Evolutionary conservation across 176 grass and related monocot genomes (phyloP), one percentile per base, ranked within the genome.

Genomic region (Musa acuminata): DNA sequence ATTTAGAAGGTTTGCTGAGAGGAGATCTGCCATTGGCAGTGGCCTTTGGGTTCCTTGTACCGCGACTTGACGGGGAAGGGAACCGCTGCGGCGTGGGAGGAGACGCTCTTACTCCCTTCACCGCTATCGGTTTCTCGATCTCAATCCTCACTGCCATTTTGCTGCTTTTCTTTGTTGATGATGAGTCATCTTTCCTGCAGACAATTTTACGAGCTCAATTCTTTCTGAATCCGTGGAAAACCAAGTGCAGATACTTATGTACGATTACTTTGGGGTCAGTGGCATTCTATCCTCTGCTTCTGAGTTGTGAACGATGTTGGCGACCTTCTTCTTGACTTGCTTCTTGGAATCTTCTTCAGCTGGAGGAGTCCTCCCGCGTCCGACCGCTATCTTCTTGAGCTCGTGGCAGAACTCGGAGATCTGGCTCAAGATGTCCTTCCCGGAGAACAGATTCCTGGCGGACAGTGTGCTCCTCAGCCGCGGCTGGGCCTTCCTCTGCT

Each of bases 361-460:
- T 23, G 79, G 67, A 35, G 29, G 29, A 49, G 53, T 67, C 55
- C 64, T 52, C 65, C 29, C 80, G 72, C 72, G 19, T 23, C 78
- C 85, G 1, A 80, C 90, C 16, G 87, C 86, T 86, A 99, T 79
- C 82, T 83, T 87, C 80, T 94, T 99, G 71, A 99, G 84, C 68
- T 99, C 95, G 72, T 85, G 90, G 78, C 86, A 99, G 76, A 99
- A 99, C 23, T 94, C 95, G 1, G 95, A 89, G 66, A 99, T 91
- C 82, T 99, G 95, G 64, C 84, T 82, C 83, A 99, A 79, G 57
- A 94, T 87, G 76, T 99, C 95, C 77, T 65, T 91, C 21, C 90
- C 88, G 49, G 95, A 89, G 78, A 99, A 99, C 70, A 99, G 84
- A 77, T 99, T 99, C 76, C 90, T 99, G n/a, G 88, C 90, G 11